Evolutionary conservation across 768 basidiomycete species (phyloP).

Genomic region (Auricularia sp.): DNA sequence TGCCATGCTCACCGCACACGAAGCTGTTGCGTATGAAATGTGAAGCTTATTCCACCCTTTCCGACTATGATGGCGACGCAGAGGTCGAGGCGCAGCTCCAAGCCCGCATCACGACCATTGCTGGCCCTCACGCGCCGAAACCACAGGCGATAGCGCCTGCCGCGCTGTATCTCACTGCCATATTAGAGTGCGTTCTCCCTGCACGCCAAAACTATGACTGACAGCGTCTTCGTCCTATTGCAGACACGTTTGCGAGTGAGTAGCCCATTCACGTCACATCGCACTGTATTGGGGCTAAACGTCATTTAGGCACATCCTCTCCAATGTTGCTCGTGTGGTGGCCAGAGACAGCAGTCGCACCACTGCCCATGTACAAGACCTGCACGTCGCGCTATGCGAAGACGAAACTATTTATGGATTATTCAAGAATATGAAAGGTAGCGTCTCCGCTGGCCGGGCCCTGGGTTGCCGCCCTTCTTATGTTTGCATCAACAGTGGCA

Average conservation of each 20-base stretch:
- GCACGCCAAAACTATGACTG: constrained; percentile 9
- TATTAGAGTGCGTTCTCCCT: constrained; percentile 66
- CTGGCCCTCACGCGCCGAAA: constrained; percentile 36
- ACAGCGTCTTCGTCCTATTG: constrained; percentile 15
- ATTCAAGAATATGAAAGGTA: constrained; percentile 82
- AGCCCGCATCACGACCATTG: constrained; percentile 47
- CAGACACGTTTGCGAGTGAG: constrained; percentile 84
- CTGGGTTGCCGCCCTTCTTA: not conserved
- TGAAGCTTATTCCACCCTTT: constrained; percentile 78
- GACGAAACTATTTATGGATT: constrained; percentile 78
- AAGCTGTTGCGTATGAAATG: constrained; percentile 78
- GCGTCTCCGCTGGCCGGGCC: constrained; percentile 12
- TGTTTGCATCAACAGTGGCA: constrained; percentile 41
- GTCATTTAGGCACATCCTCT: constrained; percentile 60
- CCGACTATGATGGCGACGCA: constrained; percentile 68
- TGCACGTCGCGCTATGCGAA: constrained; percentile 83
- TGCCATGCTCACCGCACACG: constrained; percentile 8
- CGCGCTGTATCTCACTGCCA: constrained; percentile 82
- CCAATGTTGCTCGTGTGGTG: constrained; percentile 74
- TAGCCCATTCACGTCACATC: constrained; percentile 13
- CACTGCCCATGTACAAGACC: constrained; percentile 64
- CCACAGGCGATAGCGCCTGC: constrained; percentile 63
- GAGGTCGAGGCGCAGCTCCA: constrained; percentile 51
- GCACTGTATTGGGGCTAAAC: constrained; percentile 8
- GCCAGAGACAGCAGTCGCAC: constrained; percentile 77